Evolutionary conservation across 2,329 filamentous ascomycete species (phyloP), one percentile per base, ranked within the genome.

Genomic region (Paramyrothecium roridum): DNA sequence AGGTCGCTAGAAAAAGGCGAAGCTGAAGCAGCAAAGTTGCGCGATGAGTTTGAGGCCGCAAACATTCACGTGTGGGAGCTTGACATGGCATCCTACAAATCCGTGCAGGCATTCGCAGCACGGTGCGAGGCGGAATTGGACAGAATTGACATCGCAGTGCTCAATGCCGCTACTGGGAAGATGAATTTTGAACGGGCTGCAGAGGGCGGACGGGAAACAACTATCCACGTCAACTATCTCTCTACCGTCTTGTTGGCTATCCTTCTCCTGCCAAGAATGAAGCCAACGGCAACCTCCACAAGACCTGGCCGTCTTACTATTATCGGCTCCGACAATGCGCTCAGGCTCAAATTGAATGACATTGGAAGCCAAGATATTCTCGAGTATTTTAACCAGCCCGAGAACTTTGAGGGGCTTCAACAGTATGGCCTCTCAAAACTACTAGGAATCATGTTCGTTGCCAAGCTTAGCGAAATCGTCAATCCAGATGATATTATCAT

Each of bases 221-320:
- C 62, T 8, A 54, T 78, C 19, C 75, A 77, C 54, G 68, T 73
- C 57, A 71, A 72, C 57, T 69, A 68, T 49, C 59, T 73, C 7
- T 68, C 68, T 1, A 72, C 68, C 0, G 59, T 57, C 17, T 20
- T 52, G 1, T 55, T 71, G 0, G n/a, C 7, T 16, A 48, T 48
- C 4, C 46, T 48, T 48, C 46, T 48, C 46, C 13, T 48, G 13
- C 46, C 46, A 19, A 48, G 7, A 7, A 13, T 48, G 46, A 48
- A 48, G 46, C 17, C 4, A 8, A 45, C 17, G 40, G 46, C 46
- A 10, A 26, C 12, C 3, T 16, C 61, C 68, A 17, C 54, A 62
- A 17, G 63, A 66, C 21, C 56, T 66, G 60, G 59, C 3, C 61
- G 59, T 3, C 33, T 71, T 17, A 63, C 60, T 16, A 54, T 70